Conservation (phyloP, 768 basidiomycete genomes). For the Tremella mesenterica region DNA sequence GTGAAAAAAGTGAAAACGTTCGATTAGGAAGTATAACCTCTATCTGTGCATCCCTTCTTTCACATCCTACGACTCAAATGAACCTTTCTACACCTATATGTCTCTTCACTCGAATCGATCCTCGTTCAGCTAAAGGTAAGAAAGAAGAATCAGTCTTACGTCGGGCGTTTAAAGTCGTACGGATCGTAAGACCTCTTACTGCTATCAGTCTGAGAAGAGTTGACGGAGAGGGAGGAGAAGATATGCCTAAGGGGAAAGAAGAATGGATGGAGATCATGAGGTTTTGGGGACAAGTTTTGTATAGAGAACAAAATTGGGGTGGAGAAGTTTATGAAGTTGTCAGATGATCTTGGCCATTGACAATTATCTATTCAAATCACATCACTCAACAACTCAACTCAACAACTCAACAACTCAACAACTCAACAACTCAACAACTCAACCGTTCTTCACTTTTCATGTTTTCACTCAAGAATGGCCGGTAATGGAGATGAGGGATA, state of each 20-base stretch:
- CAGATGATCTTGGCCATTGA: no score
- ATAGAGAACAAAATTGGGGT: slow-evolving; percentile 29
- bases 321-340: slow-evolving; percentile 44
- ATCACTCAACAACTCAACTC: no score
- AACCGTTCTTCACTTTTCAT: no score
- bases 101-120: slow-evolving; percentile 25
- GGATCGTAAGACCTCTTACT: no score
- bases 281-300: slow-evolving; percentile 41
- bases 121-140: slow-evolving; percentile 8
- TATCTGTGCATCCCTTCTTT: slow-evolving; percentile 28
- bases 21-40: slow-evolving; percentile 27
- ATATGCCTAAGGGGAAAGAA: slow-evolving; percentile 30
- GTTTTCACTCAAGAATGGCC: no score
- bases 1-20: no score
- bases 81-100: slow-evolving; percentile 23
- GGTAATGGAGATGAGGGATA: no score
- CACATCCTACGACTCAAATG: slow-evolving; percentile 17
- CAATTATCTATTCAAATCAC: no score
- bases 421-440: no score
- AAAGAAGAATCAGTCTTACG: slow-evolving; percentile 9
- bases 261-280: slow-evolving; percentile 42
- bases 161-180: slow-evolving; percentile 25
- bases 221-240: slow-evolving; percentile 15
- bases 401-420: no score
- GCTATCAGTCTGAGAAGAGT: no score